Conservation (phyloP, 257 asterid genomes). For the Solanum corneliomulleri region DNA sequence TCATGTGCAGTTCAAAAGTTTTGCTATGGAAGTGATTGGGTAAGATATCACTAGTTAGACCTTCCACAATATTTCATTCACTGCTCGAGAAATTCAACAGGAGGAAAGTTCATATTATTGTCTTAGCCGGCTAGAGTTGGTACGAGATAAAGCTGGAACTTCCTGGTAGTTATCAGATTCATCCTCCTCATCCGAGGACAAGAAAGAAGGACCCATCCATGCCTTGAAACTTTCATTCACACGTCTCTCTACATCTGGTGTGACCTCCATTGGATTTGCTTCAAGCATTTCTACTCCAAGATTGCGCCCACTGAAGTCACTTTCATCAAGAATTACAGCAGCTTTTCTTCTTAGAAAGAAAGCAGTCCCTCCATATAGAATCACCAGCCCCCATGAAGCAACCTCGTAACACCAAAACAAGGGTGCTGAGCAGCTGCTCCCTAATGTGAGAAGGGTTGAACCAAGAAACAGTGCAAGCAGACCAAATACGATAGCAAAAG, state of each 20-base stretch:
- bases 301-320: constrained; percentile 38
- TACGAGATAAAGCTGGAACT: constrained; percentile 23
- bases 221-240: constrained; percentile 78
- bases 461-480: constrained; percentile 88
- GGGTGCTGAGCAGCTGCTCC: constrained; percentile 88
- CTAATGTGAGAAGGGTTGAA: constrained; percentile 82
- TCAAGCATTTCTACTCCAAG: constrained; percentile 90
- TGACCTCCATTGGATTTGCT: constrained; percentile 51
- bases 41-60: not conserved
- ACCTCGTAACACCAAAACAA: constrained; percentile 94
- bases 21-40: not conserved
- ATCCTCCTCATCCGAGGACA: constrained; percentile 89
- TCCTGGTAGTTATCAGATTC: constrained; percentile 66
- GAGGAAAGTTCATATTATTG: constrained; percentile 15
- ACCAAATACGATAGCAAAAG: constrained; percentile 62
- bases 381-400: constrained; percentile 70
- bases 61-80: not conserved
- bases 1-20: not conserved
- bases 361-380: constrained; percentile 77
- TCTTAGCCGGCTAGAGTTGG: constrained; percentile 49
- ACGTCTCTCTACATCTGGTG: constrained; percentile 83
- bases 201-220: constrained; percentile 91
- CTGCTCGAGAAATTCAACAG: not conserved
- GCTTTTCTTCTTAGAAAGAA: constrained; percentile 58
- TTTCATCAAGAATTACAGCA: constrained; percentile 52